Conservation (phyloP, 1,139 yeast genomes). For the Geotrichum siamense region DNA sequence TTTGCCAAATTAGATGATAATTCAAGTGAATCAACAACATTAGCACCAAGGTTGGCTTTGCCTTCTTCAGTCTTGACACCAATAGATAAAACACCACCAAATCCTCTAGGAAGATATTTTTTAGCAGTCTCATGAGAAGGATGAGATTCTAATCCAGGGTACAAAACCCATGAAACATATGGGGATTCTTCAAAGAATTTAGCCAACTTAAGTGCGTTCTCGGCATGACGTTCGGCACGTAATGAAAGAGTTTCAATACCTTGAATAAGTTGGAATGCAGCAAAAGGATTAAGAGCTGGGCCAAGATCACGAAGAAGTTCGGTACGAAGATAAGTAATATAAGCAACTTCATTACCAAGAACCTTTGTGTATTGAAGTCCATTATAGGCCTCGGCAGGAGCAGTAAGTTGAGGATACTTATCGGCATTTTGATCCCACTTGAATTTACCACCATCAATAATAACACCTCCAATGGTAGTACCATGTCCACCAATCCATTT, state of each 20-base stretch:
- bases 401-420: constrained; percentile 81
- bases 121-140: constrained; percentile 74
- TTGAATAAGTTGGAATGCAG: constrained; percentile 73
- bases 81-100: constrained; percentile 81
- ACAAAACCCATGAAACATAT: constrained; percentile 79
- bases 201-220: constrained; percentile 78
- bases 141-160: constrained; percentile 83
- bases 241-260: constrained; percentile 92
- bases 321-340: constrained; percentile 70
- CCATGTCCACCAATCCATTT: constrained; percentile 99
- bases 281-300: constrained; percentile 83
- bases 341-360: constrained; percentile 65
- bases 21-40: constrained; percentile 72
- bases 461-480: constrained; percentile 87
- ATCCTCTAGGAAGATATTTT: constrained; percentile 70
- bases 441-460: constrained; percentile 85
- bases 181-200: constrained; percentile 63
- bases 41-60: constrained; percentile 58
- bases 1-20: constrained; percentile 90
- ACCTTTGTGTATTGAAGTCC: constrained; percentile 78
- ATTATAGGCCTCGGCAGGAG: constrained; percentile 91
- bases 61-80: constrained; percentile 59
- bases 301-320: constrained; percentile 91
- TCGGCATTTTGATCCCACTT: constrained; percentile 80
- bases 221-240: constrained; percentile 87